A percentile compares a stretch with the other conserved stretches of the same genome.
phyloP scores from a whole-genome alignment of 2,329 filamentous ascomycete genomes.

The Fusarium temperatum region DNA sequence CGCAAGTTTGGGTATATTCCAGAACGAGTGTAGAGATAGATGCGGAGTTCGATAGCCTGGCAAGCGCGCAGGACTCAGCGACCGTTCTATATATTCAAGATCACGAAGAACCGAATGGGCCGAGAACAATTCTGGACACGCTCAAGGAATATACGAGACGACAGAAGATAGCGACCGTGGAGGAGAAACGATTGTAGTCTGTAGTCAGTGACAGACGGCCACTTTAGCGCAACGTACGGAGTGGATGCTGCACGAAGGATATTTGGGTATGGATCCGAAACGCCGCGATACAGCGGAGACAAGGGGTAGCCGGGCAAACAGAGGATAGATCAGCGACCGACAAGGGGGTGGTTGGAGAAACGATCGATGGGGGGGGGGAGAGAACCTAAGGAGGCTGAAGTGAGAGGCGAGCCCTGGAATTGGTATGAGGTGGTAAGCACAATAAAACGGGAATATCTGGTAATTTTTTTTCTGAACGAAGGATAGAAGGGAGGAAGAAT shows the following conservation, averaged over 20 bases:
- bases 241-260: slow-evolving; percentile 29
- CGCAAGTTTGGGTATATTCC: slow-evolving; percentile 4
- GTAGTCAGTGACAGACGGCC: slow-evolving; percentile 17
- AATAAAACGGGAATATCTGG: not conserved
- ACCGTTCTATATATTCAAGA: not conserved
- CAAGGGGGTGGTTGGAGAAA: slow-evolving; percentile 33
- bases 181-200: slow-evolving; percentile 22
- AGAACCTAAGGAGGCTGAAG: slow-evolving; percentile 15
- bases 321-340: slow-evolving; percentile 36
- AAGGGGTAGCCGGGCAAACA: slow-evolving; percentile 17
- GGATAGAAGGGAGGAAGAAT: slow-evolving; percentile 18
- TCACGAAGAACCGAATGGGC: not conserved
- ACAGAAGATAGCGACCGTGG: slow-evolving; percentile 18
- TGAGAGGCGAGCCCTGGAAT: slow-evolving; percentile 7
- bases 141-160: not conserved
- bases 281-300: slow-evolving; percentile 30
- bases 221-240: slow-evolving; percentile 22
- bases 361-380: slow-evolving; percentile 13
- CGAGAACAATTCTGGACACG: slow-evolving; percentile 5
- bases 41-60: slow-evolving; percentile 9
- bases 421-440: slow-evolving; percentile 16
- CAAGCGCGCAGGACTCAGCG: not conserved
- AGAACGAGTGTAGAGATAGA: slow-evolving; percentile 13
- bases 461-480: not conserved
- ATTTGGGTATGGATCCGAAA: slow-evolving; percentile 35